Base-by-base conservation (phyloP, 306 rosid genomes). In the Neltuma alba region DNA sequence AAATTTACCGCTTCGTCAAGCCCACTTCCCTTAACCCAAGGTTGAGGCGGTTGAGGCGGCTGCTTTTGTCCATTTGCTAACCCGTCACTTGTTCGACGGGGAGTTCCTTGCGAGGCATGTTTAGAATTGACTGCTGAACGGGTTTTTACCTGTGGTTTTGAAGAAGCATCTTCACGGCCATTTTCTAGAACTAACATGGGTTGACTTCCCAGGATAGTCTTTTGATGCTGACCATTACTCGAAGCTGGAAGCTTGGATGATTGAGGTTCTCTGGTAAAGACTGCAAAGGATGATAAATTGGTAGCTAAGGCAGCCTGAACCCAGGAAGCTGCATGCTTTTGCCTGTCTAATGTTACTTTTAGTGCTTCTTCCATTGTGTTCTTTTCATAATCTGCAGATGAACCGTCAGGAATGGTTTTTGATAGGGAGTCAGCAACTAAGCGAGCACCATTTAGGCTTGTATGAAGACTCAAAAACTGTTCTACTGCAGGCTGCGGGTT, bases 241-340 rank as follows among this genome's bases (percentile, higher is more conserved):
- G 88, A 82, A 76, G 80, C 83, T 42, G 80, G 85, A 79, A 77
- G 61, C 65, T 48, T 86, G 63, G 89, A 50, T 33, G 87, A 76
- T 71, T 57, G 70, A 55, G 89, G 80, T 44, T 92, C 96, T 44
- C 85, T 87, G 75, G 83, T 86, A 48, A 61, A 93, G 50, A 93
- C 92, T 27, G 88, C 63, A 67, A 96, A 96, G 72, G 94, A 81
- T 45, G 99, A 90, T 60, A 96, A 81, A 77, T 90, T 89, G 83
- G 97, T 87, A 55, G 92, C 81, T 75, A 93, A 71, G 40, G 99
- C 96, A 74, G 97, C 92, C 86, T 93, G 98, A 41, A 96, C 92
- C 99, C 99, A 96, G 27, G 86, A 82, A 68, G 92, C 84, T 37
- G 98, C 96, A 38, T 64, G 88, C 58, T 90, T 95, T 72, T 80